A percentile compares a stretch with the other conserved stretches of the same genome.
Conservation (phyloP, 768 basidiomycete species). For the Psilocybe tampanensis region DNA sequence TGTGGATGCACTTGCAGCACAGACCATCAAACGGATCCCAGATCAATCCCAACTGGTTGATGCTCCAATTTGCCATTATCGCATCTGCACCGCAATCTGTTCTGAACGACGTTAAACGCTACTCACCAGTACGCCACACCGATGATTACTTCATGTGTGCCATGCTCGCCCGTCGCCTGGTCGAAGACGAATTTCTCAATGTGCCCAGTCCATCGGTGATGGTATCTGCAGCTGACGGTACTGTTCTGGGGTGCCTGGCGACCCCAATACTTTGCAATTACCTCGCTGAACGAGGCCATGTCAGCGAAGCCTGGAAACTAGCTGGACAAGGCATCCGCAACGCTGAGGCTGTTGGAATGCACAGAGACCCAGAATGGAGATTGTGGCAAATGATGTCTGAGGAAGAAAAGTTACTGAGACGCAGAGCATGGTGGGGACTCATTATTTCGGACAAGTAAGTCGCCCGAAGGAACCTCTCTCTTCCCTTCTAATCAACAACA, state of each 20-base stretch:
- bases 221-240: constrained; percentile 47
- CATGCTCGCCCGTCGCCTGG: constrained; percentile 46
- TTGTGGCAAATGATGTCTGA: constrained; percentile 46
- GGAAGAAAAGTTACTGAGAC: constrained; percentile 42
- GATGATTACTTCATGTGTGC: constrained; percentile 43
- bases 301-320: constrained; percentile 53
- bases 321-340: constrained; percentile 41
- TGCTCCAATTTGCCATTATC: constrained; percentile 50
- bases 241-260: constrained; percentile 48
- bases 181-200: constrained; percentile 45
- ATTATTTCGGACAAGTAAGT: constrained; percentile 45
- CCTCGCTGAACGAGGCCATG: constrained; percentile 46
- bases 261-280: constrained; percentile 46
- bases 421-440: constrained; percentile 47
- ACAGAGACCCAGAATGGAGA: constrained; percentile 43
- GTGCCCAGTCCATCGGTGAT: constrained; percentile 34
- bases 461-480: not conserved
- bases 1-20: constrained; percentile 47
- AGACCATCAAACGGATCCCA: constrained; percentile 31
- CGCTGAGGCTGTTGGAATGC: constrained; percentile 45
- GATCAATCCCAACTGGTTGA: constrained; percentile 54
- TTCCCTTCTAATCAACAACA: not conserved
- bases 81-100: constrained; percentile 38
- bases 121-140: constrained; percentile 14
- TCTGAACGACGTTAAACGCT: constrained; percentile 17